Conservation (phyloP, 2,329 filamentous ascomycete genomes). For the Apiospora malaysiana region DNA sequence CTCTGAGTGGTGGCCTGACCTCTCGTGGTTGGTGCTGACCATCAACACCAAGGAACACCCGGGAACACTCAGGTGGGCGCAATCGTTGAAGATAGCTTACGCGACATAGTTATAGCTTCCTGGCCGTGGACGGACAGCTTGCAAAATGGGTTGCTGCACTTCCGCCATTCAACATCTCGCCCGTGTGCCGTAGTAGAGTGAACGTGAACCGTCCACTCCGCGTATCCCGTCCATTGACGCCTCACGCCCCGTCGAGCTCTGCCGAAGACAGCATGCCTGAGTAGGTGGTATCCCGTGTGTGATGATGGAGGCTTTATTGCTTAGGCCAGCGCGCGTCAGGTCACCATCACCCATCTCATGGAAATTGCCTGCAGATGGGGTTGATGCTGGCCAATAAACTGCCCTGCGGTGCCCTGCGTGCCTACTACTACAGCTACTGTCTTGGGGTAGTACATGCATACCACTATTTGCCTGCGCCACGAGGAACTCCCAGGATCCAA, state of each 20-base stretch:
- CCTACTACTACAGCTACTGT: too few species aligned
- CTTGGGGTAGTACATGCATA: constrained; percentile 11
- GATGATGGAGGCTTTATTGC: constrained; percentile 4
- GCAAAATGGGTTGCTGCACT: background rate
- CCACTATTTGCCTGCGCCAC: constrained; percentile 9
- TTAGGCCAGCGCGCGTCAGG: constrained; percentile 4
- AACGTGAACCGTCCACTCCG: background rate
- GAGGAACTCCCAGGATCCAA: constrained; percentile 10
- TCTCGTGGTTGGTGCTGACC: background rate
- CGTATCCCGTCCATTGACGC: background rate
- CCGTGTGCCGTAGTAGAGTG: background rate
- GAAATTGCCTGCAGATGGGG: constrained; percentile 15
- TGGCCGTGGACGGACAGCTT: background rate
- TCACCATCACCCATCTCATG: constrained; percentile 14
- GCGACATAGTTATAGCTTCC: background rate
- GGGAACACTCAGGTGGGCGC: background rate
- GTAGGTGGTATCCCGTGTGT: constrained; percentile 14
- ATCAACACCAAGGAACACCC: background rate
- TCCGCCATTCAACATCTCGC: background rate
- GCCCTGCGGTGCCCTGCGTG: background rate
- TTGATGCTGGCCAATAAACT: background rate
- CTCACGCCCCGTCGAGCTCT: constrained; percentile 1
- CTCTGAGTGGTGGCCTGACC: constrained; percentile 1
- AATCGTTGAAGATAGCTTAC: background rate
- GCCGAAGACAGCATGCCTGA: constrained; percentile 1